Evolutionary conservation across 305 asterid genomes (phyloP).

Genomic region (Coffea humblotiana): DNA sequence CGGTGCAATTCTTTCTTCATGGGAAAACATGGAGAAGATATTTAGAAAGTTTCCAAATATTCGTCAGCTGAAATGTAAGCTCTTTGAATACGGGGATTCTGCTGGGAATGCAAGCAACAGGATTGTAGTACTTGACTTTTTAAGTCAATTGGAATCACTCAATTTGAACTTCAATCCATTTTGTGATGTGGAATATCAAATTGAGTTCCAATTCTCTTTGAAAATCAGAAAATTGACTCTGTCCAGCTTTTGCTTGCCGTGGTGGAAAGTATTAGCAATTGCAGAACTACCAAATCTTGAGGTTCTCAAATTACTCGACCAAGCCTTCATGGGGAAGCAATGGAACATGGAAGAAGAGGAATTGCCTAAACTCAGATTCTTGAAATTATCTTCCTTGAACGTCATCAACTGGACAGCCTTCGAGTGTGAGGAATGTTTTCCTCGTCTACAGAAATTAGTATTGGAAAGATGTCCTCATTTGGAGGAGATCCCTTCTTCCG

Average conservation of each 20-base stretch:
- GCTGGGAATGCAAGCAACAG: neutral
- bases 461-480: too few relatives aligned
- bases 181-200: neutral
- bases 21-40: neutral
- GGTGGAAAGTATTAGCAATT: neutral
- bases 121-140: neutral
- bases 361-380: too few relatives aligned
- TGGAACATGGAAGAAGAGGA: neutral
- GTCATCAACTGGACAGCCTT: too few relatives aligned
- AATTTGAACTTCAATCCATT: neutral
- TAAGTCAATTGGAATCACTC: neutral
- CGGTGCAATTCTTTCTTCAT: neutral
- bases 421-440: too few relatives aligned
- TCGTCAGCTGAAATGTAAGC: neutral
- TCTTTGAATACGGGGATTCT: neutral
- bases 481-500: neutral
- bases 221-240: neutral
- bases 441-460: too few relatives aligned
- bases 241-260: neutral
- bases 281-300: neutral
- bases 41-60: slow-evolving; percentile 6
- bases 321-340: neutral
- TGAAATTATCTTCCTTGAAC: too few relatives aligned
- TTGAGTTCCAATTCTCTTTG: neutral
- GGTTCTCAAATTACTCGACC: neutral